Evolutionary conservation across 2,329 filamentous ascomycete genomes (phyloP).

Genomic region (Aspergillus fumigatiaffinis): DNA sequence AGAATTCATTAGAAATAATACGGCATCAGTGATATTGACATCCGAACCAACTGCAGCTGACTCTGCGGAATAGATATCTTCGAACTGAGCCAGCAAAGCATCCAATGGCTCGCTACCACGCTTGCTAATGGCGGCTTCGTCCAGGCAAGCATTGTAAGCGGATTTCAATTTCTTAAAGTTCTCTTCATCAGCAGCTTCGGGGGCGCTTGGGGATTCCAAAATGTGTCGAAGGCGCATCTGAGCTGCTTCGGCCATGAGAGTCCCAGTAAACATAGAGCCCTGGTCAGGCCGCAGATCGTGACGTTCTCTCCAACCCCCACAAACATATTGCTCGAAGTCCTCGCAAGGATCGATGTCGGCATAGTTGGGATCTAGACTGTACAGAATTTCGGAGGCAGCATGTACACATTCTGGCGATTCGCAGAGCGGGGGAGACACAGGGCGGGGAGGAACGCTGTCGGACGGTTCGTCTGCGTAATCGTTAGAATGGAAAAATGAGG

Average conservation of each 20-base stretch:
- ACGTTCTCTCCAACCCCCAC: conserved; percentile 61
- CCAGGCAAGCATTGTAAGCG: conserved; percentile 63
- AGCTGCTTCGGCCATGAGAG: conserved; percentile 59
- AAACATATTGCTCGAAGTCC: conserved; percentile 66
- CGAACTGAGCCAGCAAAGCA: conserved; percentile 52
- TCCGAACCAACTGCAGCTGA: conserved; percentile 21
- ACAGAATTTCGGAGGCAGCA: conserved; percentile 59
- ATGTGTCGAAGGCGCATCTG: conserved; percentile 59
- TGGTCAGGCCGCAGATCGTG: conserved; percentile 65
- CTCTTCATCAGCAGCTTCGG: conserved; percentile 28
- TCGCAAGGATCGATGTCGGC: conserved; percentile 62
- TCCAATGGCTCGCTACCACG: conserved; percentile 55
- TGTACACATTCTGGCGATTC: conserved; percentile 60
- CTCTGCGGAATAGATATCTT: conserved; percentile 41
- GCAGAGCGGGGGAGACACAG: conserved; percentile 40
- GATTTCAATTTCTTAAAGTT: conserved; percentile 65
- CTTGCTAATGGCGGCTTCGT: conserved; percentile 55
- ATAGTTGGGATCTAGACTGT: conserved; percentile 60
- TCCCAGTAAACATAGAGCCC: conserved; percentile 56
- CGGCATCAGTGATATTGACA: conserved; percentile 31
- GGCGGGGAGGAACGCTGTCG: conserved; percentile 11
- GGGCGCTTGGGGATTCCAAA: conserved; percentile 49
- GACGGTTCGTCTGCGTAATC: conserved; percentile 7
- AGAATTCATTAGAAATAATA: conserved; percentile 35
- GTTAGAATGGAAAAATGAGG: neutral